Evolutionary conservation across 2,329 filamentous ascomycete species (phyloP).

Genomic region (Monilinia aucupariae): DNA sequence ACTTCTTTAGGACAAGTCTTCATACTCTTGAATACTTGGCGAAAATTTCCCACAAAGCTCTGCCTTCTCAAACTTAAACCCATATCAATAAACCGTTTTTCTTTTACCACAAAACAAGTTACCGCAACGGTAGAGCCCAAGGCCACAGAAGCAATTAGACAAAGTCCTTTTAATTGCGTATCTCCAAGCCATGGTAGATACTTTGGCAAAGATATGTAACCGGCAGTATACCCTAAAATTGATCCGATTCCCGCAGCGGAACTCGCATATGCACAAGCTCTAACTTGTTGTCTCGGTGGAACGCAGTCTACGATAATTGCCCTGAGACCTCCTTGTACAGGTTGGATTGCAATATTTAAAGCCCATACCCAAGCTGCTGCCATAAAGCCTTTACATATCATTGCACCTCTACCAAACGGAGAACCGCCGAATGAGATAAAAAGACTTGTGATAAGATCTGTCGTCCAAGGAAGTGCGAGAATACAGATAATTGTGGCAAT

Average conservation of each 20-base stretch:
- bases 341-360: slow-evolving; percentile 35
- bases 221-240: slow-evolving; percentile 33
- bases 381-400: slow-evolving; percentile 3
- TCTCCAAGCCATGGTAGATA: slow-evolving; percentile 19
- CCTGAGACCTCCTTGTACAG: slow-evolving; percentile 34
- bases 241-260: slow-evolving; percentile 32
- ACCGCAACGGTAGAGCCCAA: slow-evolving; percentile 19
- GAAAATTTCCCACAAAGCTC: neutral
- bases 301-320: slow-evolving; percentile 35
- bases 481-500: slow-evolving; percentile 45
- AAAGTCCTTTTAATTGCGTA: slow-evolving; percentile 29
- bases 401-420: neutral
- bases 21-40: slow-evolving; percentile 6
- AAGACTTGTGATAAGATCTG: slow-evolving; percentile 36
- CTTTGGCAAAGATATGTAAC: slow-evolving; percentile 23
- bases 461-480: slow-evolving; percentile 46
- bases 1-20: slow-evolving; percentile 16
- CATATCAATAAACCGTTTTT: slow-evolving; percentile 14
- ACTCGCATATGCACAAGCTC: slow-evolving; percentile 34
- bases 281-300: slow-evolving; percentile 32
- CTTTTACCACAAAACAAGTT: slow-evolving; percentile 15
- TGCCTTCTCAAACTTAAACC: neutral
- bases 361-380: slow-evolving; percentile 29
- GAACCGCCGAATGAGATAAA: neutral
- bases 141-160: slow-evolving; percentile 22